Base-by-base conservation (phyloP, 495 filamentous ascomycete genomes). In the Lichina pygmaea region DNA sequence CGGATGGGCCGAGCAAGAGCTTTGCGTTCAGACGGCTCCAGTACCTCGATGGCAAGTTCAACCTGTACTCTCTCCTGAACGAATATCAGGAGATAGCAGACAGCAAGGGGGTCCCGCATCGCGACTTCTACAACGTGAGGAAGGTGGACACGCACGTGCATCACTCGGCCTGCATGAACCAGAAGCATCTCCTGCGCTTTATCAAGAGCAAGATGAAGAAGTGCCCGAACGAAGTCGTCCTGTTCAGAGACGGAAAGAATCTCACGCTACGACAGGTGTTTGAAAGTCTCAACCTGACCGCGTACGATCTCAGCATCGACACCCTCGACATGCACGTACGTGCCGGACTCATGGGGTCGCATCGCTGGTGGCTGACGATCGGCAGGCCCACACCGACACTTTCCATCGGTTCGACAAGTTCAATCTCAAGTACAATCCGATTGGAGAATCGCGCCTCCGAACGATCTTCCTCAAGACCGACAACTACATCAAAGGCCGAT, bases 191-290 rank as follows among this genome's bases (percentile, higher is more conserved):
- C 39, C 66, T 97, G 48, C 80, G 89, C 37, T 97, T 95, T 60
- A 97, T 97, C 61, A 97, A 97, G 60, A 92, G 82, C 63, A 95
- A 94, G 61, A 93, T 97, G 80, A 93, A 93, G 67, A 95, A 91
- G 56, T 86, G 67, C 6, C 85, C 83, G 4, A 78, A 94, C 55
- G 89, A 97, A 63, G 75, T 86, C 34, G 89, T 97, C 13, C 68
- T 95, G 45, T 93, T 75, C 57, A 71, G 89, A 52, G 91, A 97
- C 62, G 86, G 81, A 44, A 93, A 86, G 59, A 72, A 91, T 57
- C 61, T 97, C 53, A 94, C 89, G 4, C 61, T 97, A 42, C 72
- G 71, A 47, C 83, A 97, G 57, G 89, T 97, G 4, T 97, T 97
- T 60, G 81, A 89, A 53, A 93, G 84, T 60, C 92, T 97, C 62